Evolutionary conservation across 2,329 filamentous ascomycete genomes (phyloP).

Genomic region (Fusarium temperatum): DNA sequence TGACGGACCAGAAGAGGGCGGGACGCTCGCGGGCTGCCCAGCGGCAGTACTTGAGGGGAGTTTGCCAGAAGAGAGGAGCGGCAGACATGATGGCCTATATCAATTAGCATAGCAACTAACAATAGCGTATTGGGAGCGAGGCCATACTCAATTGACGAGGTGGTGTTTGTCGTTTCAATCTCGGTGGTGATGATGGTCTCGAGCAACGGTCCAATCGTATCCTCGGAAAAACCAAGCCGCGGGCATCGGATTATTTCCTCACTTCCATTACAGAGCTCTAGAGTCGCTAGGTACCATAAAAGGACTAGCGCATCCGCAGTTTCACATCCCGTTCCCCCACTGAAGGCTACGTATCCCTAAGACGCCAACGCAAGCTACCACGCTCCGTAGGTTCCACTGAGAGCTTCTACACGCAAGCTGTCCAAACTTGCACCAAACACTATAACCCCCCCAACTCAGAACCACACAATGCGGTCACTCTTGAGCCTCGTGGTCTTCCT

Average conservation of each 20-base stretch:
- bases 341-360: constrained; percentile 52
- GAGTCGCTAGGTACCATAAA: background rate
- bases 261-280: background rate
- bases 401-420: constrained; percentile 40
- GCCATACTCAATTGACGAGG: constrained; percentile 50
- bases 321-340: constrained; percentile 13
- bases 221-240: constrained; percentile 45
- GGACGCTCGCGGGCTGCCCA: constrained; percentile 91
- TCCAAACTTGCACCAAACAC: constrained; percentile 34
- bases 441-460: constrained; percentile 21
- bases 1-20: constrained; percentile 87
- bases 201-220: constrained; percentile 39
- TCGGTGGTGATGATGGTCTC: constrained; percentile 36
- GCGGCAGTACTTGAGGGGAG: constrained; percentile 83
- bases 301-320: constrained; percentile 18
- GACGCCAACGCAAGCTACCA: constrained; percentile 39
- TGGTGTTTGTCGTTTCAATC: constrained; percentile 34
- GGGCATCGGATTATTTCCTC: constrained; percentile 39
- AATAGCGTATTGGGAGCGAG: background rate
- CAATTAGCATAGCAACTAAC: background rate
- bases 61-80: constrained; percentile 81
- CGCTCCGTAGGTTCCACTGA: constrained; percentile 14
- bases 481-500: constrained; percentile 75
- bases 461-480: constrained; percentile 73
- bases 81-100: constrained; percentile 63